A percentile compares a stretch with the other conserved stretches of the same genome.
Conservation (phyloP, 2,329 filamentous ascomycete species). For the Fusarium irregulare region DNA sequence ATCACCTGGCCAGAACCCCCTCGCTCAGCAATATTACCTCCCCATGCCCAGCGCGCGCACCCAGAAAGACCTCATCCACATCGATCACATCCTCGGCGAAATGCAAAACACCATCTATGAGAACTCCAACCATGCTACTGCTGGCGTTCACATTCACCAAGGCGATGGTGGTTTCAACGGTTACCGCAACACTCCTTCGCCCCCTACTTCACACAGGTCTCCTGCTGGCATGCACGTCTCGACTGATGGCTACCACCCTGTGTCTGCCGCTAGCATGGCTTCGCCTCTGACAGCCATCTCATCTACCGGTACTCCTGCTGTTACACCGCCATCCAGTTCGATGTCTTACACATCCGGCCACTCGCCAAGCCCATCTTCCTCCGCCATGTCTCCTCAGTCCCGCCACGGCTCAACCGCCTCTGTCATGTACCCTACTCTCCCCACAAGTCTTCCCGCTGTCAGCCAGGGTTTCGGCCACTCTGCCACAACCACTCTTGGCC, state of each 20-base stretch:
- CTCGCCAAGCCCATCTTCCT: constrained; percentile 77
- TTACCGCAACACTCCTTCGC: constrained; percentile 68
- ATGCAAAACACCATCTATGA: constrained; percentile 98
- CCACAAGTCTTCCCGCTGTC: constrained; percentile 66
- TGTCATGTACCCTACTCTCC: constrained; percentile 79
- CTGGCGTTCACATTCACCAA: constrained; percentile 80
- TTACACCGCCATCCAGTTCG: constrained; percentile 80
- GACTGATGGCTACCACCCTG: constrained; percentile 54
- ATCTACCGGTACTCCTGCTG: constrained; percentile 77
- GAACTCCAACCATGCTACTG: constrained; percentile 83
- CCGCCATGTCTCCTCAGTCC: constrained; percentile 74
- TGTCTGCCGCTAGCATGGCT: constrained; percentile 67
- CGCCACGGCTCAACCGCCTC: constrained; percentile 70
- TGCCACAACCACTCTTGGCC: constrained; percentile 77
- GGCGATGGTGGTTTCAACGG: constrained; percentile 73
- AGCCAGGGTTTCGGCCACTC: constrained; percentile 76
- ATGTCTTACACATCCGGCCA: constrained; percentile 83
- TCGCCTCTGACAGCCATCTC: constrained; percentile 70
- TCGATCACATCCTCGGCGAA: constrained; percentile 94
- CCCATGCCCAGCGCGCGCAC: constrained; percentile 89
- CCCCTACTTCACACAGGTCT: constrained; percentile 56
- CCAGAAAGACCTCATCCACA: constrained; percentile 92
- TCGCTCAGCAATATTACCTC: constrained; percentile 83
- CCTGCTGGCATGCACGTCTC: constrained; percentile 51
- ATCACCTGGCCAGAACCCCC: constrained; percentile 67